Percentiles rank a stretch among this genome's conserved stretches.
Conservation (phyloP, 768 basidiomycete species). For the Naganishia vishniacii region DNA sequence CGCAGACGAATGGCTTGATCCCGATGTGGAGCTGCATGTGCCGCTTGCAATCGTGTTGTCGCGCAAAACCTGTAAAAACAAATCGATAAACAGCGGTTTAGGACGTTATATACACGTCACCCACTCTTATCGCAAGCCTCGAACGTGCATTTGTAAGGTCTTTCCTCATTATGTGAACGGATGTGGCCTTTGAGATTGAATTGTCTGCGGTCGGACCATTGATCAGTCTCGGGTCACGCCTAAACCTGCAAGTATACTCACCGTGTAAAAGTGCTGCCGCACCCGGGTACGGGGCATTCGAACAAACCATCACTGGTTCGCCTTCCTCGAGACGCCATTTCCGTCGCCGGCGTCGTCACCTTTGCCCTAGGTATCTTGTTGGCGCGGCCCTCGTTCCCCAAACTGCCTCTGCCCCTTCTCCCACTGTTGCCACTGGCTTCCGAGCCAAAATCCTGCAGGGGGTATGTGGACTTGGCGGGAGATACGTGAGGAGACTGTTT, state of each 20-base stretch:
- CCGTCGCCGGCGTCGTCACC: slow-evolving; percentile 84
- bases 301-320: slow-evolving; percentile 86
- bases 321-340: slow-evolving; percentile 74
- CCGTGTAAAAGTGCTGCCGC: slow-evolving; percentile 75
- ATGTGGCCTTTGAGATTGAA: slow-evolving; percentile 96
- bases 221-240: background rate
- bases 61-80: slow-evolving; percentile 61
- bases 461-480: background rate
- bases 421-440: slow-evolving; percentile 8
- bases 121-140: slow-evolving; percentile 75
- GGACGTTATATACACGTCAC: slow-evolving; percentile 1
- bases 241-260: background rate
- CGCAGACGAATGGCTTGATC: slow-evolving; percentile 83
- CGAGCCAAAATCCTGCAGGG: slow-evolving; percentile 12
- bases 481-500: slow-evolving; percentile 13
- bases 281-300: slow-evolving; percentile 79
- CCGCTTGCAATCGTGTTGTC: slow-evolving; percentile 93
- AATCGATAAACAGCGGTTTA: background rate
- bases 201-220: slow-evolving; percentile 51
- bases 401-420: slow-evolving; percentile 9
- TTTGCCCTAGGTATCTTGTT: slow-evolving; percentile 49
- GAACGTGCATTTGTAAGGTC: slow-evolving; percentile 91
- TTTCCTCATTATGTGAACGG: slow-evolving; percentile 88
- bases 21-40: slow-evolving; percentile 93
- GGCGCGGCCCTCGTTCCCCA: background rate